phyloP scores from a whole-genome alignment of 2,329 filamentous ascomycete species.

The Calonectria ilicicola region DNA sequence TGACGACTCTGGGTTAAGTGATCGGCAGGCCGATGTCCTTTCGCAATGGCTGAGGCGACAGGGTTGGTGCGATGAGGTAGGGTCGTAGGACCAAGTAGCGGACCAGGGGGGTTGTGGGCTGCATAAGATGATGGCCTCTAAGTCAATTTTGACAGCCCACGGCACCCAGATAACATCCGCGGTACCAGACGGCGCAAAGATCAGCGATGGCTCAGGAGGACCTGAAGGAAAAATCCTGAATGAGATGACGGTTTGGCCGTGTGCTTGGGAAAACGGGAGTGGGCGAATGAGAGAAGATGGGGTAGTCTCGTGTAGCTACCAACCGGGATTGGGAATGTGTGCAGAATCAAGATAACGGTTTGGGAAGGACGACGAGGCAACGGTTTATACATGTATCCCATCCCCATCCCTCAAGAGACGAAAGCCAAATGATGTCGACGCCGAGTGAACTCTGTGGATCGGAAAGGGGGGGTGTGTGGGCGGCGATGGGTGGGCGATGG shows the following conservation, averaged over 20 bases:
- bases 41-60: slow-evolving; percentile 59
- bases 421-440: slow-evolving; percentile 34
- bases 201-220: slow-evolving; percentile 37
- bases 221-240: slow-evolving; percentile 35
- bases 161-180: slow-evolving; percentile 44
- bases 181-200: slow-evolving; percentile 40
- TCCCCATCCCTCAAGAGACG: slow-evolving; percentile 16
- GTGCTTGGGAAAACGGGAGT: slow-evolving; percentile 16
- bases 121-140: slow-evolving; percentile 47
- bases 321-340: slow-evolving; percentile 18
- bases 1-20: slow-evolving; percentile 65
- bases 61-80: slow-evolving; percentile 58
- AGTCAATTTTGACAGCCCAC: slow-evolving; percentile 45
- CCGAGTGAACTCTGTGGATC: slow-evolving; percentile 33
- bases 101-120: slow-evolving; percentile 49
- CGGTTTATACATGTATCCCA: slow-evolving; percentile 38
- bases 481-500: slow-evolving; percentile 24
- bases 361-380: slow-evolving; percentile 27
- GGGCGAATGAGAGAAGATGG: neutral
- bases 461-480: slow-evolving; percentile 39
- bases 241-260: slow-evolving; percentile 17
- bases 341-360: slow-evolving; percentile 12
- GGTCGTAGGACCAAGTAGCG: slow-evolving; percentile 51
- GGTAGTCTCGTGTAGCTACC: slow-evolving; percentile 5
- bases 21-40: slow-evolving; percentile 68